These are phyloP conservation scores for Drechslerella dactyloides DNA, from an alignment of 2,329 filamentous ascomycete species.

Conservation along the genomic window DNA sequence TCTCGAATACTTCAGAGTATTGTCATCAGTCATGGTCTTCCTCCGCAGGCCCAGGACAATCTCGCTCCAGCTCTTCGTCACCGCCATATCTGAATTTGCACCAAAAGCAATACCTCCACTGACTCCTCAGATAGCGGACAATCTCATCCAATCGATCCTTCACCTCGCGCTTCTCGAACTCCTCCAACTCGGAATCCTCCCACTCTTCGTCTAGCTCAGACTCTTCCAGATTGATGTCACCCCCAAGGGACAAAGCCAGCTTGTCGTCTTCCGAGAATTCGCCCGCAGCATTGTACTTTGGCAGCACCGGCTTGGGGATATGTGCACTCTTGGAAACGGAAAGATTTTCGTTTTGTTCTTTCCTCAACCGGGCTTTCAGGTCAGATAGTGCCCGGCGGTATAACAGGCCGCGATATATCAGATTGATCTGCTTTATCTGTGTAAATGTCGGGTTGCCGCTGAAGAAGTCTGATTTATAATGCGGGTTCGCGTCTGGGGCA, in stretches of 20 bases:
- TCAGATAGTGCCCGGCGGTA: slow-evolving; percentile 73
- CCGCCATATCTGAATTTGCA: slow-evolving; percentile 80
- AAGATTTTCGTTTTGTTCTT: slow-evolving; percentile 71
- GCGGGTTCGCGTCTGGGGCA: slow-evolving; percentile 57
- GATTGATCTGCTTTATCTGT: slow-evolving; percentile 71
- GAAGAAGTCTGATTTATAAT: slow-evolving; percentile 21
- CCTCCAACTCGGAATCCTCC: slow-evolving; percentile 79
- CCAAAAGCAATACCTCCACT: slow-evolving; percentile 90
- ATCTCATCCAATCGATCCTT: slow-evolving; percentile 71
- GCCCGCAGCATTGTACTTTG: slow-evolving; percentile 69
- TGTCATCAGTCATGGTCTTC: slow-evolving; percentile 62
- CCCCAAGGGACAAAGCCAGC: slow-evolving; percentile 63
- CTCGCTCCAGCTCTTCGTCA: slow-evolving; percentile 72
- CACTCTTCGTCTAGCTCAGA: slow-evolving; percentile 70
- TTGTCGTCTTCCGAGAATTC: slow-evolving; percentile 76
- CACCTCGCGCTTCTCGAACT: slow-evolving; percentile 73
- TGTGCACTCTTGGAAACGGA: slow-evolving; percentile 55
- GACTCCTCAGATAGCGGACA: slow-evolving; percentile 72
- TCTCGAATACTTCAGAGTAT: not conserved
- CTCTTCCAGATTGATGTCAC: slow-evolving; percentile 66
- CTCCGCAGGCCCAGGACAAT: slow-evolving; percentile 90
- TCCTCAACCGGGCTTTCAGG: slow-evolving; percentile 69
- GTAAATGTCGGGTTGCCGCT: slow-evolving; percentile 42
- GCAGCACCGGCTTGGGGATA: slow-evolving; percentile 62
- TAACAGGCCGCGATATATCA: slow-evolving; percentile 80